Evolutionary conservation across 495 filamentous ascomycete species (phyloP).

Genomic region (Hypoxylon crocopeplum): DNA sequence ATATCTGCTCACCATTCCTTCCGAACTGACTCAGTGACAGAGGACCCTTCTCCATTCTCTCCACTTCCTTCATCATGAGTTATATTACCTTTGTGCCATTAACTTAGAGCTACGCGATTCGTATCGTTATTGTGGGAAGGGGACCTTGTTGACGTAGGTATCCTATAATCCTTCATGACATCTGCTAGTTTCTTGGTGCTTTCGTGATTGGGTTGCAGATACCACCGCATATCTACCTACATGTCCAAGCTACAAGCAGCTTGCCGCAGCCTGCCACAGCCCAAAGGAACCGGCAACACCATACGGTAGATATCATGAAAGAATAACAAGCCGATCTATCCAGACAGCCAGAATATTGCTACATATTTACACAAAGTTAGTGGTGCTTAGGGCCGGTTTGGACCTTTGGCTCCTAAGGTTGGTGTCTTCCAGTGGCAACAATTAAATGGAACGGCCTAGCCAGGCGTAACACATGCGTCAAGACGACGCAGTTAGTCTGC

Average conservation of each 20-base stretch:
- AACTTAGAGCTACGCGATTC: slow-evolving; percentile 18
- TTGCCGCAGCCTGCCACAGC: neutral
- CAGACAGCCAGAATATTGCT: neutral
- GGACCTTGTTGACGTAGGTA: slow-evolving; percentile 3
- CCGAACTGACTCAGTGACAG: slow-evolving; percentile 9
- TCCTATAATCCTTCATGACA: neutral
- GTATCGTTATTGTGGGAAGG: slow-evolving; percentile 14
- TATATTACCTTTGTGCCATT: slow-evolving; percentile 4
- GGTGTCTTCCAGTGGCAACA: slow-evolving; percentile 18
- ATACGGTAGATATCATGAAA: neutral
- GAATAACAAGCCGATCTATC: too few species aligned
- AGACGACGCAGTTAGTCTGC: slow-evolving; percentile 23
- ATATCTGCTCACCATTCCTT: neutral
- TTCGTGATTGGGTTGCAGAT: neutral
- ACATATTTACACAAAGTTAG: neutral
- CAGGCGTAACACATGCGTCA: slow-evolving; percentile 33
- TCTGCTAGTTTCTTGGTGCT: neutral
- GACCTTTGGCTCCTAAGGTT: slow-evolving; percentile 8
- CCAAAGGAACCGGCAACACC: neutral
- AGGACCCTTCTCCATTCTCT: slow-evolving; percentile 16
- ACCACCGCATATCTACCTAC: neutral
- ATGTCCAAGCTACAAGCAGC: neutral
- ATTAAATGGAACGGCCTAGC: slow-evolving; percentile 23
- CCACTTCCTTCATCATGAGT: slow-evolving; percentile 5
- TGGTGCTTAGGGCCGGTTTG: too few species aligned